A percentile compares a stretch with the other conserved stretches of the same genome.
These are phyloP conservation scores for Luzula sylvatica DNA, from an alignment of 176 grass and related monocot species.

Conservation along the genomic window DNA sequence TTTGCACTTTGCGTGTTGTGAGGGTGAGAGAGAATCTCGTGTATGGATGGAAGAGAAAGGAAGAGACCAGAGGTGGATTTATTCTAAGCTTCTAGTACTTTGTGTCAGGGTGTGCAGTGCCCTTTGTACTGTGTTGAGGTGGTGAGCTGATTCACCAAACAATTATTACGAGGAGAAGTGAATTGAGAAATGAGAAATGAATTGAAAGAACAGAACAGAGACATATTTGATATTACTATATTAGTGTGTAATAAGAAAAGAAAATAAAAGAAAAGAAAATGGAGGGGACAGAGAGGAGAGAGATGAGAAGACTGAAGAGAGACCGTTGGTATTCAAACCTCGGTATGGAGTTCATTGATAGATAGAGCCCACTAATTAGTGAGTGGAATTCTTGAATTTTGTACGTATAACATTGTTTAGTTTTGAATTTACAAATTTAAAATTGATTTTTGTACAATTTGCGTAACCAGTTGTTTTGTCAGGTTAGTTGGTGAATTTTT, in stretches of 20 bases:
- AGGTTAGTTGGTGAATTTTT: too few species aligned
- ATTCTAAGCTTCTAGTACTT: constrained; percentile 42
- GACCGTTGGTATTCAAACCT: too few species aligned
- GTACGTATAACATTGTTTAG: too few species aligned
- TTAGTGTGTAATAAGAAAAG: background rate
- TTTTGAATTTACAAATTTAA: too few species aligned
- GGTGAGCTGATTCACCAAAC: constrained; percentile 31
- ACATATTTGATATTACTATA: background rate
- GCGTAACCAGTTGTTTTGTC: too few species aligned
- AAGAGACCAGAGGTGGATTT: constrained; percentile 24
- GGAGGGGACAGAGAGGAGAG: background rate
- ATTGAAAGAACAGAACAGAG: constrained; percentile 5
- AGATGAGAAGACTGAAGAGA: too few species aligned
- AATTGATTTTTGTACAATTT: too few species aligned
- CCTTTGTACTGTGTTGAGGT: constrained; percentile 1
- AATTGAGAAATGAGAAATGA: background rate
- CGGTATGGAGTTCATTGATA: too few species aligned
- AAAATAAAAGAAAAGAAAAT: background rate
- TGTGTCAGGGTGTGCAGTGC: constrained; percentile 21
- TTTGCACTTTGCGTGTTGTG: background rate
- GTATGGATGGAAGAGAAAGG: constrained; percentile 11
- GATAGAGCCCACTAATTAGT: too few species aligned
- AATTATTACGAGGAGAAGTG: constrained; percentile 1
- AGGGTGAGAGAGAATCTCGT: background rate
- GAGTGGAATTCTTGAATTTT: too few species aligned